Base-by-base conservation (phyloP, 805 yeast species). In the Saccharomycopsis sp. region DNA sequence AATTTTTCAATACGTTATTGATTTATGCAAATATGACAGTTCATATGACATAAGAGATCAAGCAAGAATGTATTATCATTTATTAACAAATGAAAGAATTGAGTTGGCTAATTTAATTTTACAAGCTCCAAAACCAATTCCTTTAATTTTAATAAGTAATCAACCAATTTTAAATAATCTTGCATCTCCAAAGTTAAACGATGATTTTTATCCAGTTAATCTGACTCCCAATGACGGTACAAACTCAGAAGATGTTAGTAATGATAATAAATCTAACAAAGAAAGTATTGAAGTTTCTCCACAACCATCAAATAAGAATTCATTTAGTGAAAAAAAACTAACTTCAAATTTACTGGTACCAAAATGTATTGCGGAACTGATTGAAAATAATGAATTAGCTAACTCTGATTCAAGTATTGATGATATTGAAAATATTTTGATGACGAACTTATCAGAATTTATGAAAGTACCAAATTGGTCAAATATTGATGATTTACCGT, bases 11-110 rank as follows among this genome's bases (percentile, higher is more conserved):
- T 67, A 76, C 50, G 70, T 73, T 1, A 57, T 85, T 31, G 73
- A 76, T 17, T 61, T 85, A 36, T 72, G 83, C 10, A 75, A 78
- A 47, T 83, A 77, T 55, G 99, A 92, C 56, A 64, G 69, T 5
- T 70, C 74, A 3, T 74, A 75, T 50, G 95, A 85, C 53, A 72
- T 84, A 1, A 69, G 97, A 45, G 97, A 92, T 54, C 68, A 89
- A 44, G 86, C 95, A 0, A 67, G 98, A 49, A 67, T 79, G 61
- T 64, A 85, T 21, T 63, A 72, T 19, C 70, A 85, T 0, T 60
- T 89, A 3, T 68, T 71, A 23, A 69, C 67, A 3, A 53, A 67
- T 1, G 64, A 64, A 33, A 62, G 74, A 39, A 66, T 68, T 18
- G 77, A 79, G 44, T 62, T 85, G 47, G 88, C 88, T 0, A 66